Base-by-base conservation (phyloP, 257 asterid species). In the Coffea eugenioides region DNA sequence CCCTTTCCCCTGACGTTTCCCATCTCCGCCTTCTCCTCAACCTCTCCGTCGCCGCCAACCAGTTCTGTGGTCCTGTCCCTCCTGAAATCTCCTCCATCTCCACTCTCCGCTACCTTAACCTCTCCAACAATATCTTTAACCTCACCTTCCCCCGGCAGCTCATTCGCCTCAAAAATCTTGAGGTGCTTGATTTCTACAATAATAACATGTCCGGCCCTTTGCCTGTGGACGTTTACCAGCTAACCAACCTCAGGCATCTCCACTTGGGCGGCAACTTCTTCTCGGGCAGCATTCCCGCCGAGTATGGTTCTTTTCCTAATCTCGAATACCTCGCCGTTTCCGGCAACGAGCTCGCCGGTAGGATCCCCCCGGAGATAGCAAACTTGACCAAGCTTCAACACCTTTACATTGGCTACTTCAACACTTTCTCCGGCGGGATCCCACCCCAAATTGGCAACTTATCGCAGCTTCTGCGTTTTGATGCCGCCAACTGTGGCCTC, bases 241-340 rank as follows among this genome's bases (percentile, higher is more conserved):
- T 94, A 76, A 7, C 84, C 4, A 88, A 74, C 23, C 91, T 94
- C 43, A 89, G 86, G 3, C 96, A 94, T 59, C 83, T 94, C 76
- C 97, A 94, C 66, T 89, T 94, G 34, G 98, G 98, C 0, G 98
- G 98, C 0, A 92, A 94, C 83, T 94, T 78, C 84, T 92, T 94
- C 77, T 2, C 86, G 3, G 98, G 98, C 2, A 23, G 69, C 76
- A 85, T 92, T 73, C 98, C 98, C n/a, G 83, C 88, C 64, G 92
- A 90, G 79, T 89, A 89, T 23, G 98, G 98, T 18, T 9, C 76
- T 0, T 90, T 94, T 18, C 86, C 86, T 3, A 46, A 74, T 52
- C 87, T 94, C 23, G 97, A 92, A 31, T 92, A 92, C 79, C 92
- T 94, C 0, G 97, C 98, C 15, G 83, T 94, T 77, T 91, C 97